Evolutionary conservation across 352 stramenopile species (phyloP).

Genomic region (Pythium folliculosum): DNA sequence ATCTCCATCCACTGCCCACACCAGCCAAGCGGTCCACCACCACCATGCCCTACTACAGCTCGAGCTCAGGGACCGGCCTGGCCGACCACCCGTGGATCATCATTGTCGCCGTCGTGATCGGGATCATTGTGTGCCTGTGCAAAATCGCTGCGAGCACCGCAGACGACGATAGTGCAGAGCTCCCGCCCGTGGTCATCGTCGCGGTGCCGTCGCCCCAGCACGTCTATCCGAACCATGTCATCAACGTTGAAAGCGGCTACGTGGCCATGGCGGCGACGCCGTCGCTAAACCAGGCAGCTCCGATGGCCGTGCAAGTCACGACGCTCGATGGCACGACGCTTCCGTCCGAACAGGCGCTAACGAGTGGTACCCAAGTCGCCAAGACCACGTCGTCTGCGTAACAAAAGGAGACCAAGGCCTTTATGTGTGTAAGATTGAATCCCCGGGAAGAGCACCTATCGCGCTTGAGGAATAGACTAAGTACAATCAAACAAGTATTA

Average conservation of each 20-base stretch:
- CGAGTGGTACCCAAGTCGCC: too few species aligned
- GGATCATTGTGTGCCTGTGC: neutral
- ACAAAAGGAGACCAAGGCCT: too few species aligned
- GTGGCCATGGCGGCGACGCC: neutral
- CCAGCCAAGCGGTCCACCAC: neutral
- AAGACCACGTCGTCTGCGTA: too few species aligned
- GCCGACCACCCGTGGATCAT: neutral
- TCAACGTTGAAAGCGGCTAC: neutral
- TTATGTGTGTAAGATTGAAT: too few species aligned
- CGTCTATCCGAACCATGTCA: neutral
- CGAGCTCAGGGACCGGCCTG: neutral
- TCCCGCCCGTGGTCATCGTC: neutral
- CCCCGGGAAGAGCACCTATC: too few species aligned
- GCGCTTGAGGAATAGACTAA: too few species aligned
- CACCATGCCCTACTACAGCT: neutral
- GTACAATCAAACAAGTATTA: too few species aligned
- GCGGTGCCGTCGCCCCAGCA: neutral
- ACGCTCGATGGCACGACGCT: neutral
- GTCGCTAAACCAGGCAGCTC: neutral
- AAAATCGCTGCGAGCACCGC: neutral
- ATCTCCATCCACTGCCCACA: neutral
- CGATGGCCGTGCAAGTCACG: neutral
- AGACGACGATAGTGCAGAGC: neutral
- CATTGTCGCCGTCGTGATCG: neutral
- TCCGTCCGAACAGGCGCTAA: too few species aligned